Percentiles rank a stretch among this genome's conserved stretches.
These are phyloP conservation scores for Fusarium denticulatum DNA, from an alignment of 2,329 filamentous ascomycete genomes.

Conservation along the genomic window DNA sequence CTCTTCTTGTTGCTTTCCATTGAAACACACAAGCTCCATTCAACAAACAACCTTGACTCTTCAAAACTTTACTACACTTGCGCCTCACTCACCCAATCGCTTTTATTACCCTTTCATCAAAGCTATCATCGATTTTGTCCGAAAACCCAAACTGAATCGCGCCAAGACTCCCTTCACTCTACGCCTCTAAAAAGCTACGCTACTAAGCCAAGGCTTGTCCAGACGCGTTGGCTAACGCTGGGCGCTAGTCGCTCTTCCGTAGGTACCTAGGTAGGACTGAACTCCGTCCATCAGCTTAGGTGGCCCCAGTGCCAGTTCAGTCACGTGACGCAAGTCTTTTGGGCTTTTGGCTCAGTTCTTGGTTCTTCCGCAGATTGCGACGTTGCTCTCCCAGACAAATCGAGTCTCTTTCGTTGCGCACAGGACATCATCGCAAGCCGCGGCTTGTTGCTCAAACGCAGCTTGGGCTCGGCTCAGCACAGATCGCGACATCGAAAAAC, in stretches of 20 bases:
- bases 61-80: conserved; percentile 7
- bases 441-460: conserved; percentile 45
- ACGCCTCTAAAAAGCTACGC: background rate
- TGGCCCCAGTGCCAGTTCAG: conserved; percentile 10
- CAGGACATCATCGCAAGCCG: conserved; percentile 45
- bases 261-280: background rate
- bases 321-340: conserved; percentile 39
- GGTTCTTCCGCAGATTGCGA: conserved; percentile 41
- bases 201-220: conserved; percentile 3
- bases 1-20: background rate
- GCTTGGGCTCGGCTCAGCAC: conserved; percentile 41
- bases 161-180: background rate
- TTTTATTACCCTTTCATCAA: background rate
- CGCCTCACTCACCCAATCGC: background rate
- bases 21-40: conserved; percentile 17
- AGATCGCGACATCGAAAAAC: conserved; percentile 35
- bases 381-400: conserved; percentile 41
- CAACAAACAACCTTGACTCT: background rate
- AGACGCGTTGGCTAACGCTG: conserved; percentile 14
- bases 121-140: background rate
- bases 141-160: background rate
- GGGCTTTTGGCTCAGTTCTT: conserved; percentile 41
- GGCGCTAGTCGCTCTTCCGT: background rate
- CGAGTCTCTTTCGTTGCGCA: conserved; percentile 42
- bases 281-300: conserved; percentile 28